Evolutionary conservation across 2,329 filamentous ascomycete genomes (phyloP).

Genomic region (Parastagonospora avenae): DNA sequence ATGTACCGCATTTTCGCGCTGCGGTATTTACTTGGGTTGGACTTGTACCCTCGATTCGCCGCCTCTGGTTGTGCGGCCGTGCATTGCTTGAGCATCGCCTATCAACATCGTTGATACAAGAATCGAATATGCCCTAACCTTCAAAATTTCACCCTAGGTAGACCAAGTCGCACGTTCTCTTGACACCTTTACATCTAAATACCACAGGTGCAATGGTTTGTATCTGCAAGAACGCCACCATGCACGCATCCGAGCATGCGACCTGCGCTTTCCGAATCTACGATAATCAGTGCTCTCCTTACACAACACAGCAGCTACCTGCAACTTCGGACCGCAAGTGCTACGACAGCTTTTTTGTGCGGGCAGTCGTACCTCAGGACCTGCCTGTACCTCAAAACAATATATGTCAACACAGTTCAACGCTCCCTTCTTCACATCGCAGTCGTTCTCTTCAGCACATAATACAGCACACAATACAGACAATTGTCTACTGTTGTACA

Average conservation of each 20-base stretch:
- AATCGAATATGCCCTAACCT: not conserved
- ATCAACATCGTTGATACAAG: conserved; percentile 2
- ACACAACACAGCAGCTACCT: conserved; percentile 1
- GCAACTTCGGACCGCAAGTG: not conserved
- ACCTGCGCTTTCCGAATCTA: not conserved
- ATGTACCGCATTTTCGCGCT: not conserved
- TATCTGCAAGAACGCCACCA: not conserved
- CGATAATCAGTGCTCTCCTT: not conserved
- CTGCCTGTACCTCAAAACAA: not conserved
- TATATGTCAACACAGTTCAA: not conserved
- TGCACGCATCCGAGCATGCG: not conserved
- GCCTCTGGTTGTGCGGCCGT: not conserved
- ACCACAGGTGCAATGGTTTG: not conserved
- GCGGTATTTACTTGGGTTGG: not conserved
- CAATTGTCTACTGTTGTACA: not conserved
- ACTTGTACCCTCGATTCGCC: not conserved
- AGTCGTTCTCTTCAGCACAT: not conserved
- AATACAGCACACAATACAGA: not conserved
- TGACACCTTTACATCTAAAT: not conserved
- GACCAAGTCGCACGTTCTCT: not conserved
- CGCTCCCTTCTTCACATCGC: conserved; percentile 2
- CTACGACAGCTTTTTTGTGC: not conserved
- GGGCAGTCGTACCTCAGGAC: conserved; percentile 1
- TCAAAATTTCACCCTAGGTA: not conserved
- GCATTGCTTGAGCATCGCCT: conserved; percentile 11